Evolutionary conservation across 148 eudicot species (phyloP).

Genomic region (Polygonum maritimum): DNA sequence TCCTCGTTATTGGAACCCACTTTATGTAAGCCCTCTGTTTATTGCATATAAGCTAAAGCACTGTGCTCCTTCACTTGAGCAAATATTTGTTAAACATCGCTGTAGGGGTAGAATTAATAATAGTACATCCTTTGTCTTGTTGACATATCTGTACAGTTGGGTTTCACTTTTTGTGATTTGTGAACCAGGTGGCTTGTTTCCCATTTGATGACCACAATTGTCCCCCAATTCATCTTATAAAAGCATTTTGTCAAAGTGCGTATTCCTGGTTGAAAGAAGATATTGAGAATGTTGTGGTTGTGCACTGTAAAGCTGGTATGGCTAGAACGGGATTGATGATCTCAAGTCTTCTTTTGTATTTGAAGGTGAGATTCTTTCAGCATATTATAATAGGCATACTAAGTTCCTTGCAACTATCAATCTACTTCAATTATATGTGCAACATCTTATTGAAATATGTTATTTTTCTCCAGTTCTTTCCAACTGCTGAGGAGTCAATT

Average conservation of each 20-base stretch:
- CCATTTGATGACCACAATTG: slow-evolving; percentile 99
- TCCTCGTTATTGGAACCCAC: not conserved
- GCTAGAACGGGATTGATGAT: slow-evolving; percentile 97
- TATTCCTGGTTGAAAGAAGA: slow-evolving; percentile 98
- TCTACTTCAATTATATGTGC: not conserved
- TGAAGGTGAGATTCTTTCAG: slow-evolving; percentile 55
- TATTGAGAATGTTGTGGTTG: slow-evolving; percentile 94
- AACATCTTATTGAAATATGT: slow-evolving; percentile 9
- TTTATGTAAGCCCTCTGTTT: not conserved
- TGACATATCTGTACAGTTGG: not conserved
- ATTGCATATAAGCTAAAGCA: not conserved
- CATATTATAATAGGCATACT: not conserved
- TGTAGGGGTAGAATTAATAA: not conserved
- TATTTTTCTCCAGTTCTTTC: slow-evolving; percentile 63
- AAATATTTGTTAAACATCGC: not conserved
- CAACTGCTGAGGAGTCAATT: slow-evolving; percentile 97
- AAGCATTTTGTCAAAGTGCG: slow-evolving; percentile 85
- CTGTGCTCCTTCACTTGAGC: not conserved
- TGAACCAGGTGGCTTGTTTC: slow-evolving; percentile 78
- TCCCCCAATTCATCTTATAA: slow-evolving; percentile 87
- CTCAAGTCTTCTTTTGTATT: slow-evolving; percentile 78
- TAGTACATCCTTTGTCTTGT: not conserved
- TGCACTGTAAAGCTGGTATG: slow-evolving; percentile 99
- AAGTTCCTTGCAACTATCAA: not conserved
- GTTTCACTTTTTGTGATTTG: not conserved